Percentiles rank a stretch among this genome's conserved stretches.
Evolutionary conservation across 495 filamentous ascomycete species (phyloP).

Genomic region (Hyphodiscus hymeniophilus): DNA sequence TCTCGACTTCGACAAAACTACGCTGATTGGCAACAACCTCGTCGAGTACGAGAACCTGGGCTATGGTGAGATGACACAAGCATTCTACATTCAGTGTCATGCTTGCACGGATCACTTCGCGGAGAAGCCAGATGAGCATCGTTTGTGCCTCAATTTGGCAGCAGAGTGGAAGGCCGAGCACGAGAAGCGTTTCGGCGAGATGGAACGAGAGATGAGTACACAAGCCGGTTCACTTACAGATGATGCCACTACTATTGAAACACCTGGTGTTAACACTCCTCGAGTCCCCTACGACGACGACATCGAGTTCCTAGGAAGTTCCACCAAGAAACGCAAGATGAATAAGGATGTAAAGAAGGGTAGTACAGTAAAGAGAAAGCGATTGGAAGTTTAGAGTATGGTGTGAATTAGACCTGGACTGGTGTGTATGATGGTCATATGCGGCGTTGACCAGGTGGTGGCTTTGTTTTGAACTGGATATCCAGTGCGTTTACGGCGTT

Average conservation of each 20-base stretch:
- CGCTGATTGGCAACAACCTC: conserved; percentile 42
- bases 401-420: neutral
- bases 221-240: conserved; percentile 29
- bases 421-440: no score
- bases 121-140: conserved; percentile 22
- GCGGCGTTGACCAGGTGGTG: no score
- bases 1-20: conserved; percentile 43
- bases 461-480: no score
- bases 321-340: conserved; percentile 6
- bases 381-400: neutral
- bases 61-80: conserved; percentile 32
- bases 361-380: neutral
- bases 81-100: conserved; percentile 45
- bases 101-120: conserved; percentile 31
- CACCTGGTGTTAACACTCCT: conserved; percentile 28
- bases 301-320: neutral
- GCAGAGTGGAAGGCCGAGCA: conserved; percentile 17
- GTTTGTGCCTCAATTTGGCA: conserved; percentile 24
- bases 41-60: conserved; percentile 42
- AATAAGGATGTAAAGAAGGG: neutral
- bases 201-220: conserved; percentile 12
- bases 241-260: conserved; percentile 31
- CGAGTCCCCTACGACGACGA: conserved; percentile 13
- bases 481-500: no score
- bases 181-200: conserved; percentile 15